Evolutionary conservation across 75 land plant genomes (phyloP), one percentile per base, ranked within the genome.

Genomic region (Cunninghamia lanceolata): DNA sequence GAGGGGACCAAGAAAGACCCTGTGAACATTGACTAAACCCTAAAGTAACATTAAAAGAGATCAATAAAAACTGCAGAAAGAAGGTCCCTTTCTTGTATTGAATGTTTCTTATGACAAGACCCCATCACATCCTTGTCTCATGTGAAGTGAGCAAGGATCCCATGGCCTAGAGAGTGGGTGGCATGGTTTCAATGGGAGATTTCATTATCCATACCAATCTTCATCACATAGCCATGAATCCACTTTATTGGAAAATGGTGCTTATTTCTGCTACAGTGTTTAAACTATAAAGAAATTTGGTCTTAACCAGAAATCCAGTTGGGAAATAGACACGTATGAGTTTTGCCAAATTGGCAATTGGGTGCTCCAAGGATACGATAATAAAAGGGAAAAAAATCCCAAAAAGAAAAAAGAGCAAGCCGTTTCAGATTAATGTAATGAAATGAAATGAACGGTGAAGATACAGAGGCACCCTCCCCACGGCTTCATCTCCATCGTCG

Each of bases 371-470:
- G n/a, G n/a, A n/a, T n/a, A n/a, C n/a, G 59, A 54, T 54, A 54
- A 16, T 17, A 54, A 17, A 54, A 25, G 28, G 9, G n/a, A 3
- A 28, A 25, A 25, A 25, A 25, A 50, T 13, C 53, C 15, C 16
- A 50, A 28, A 63, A 63, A 19, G 25, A 56, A 56, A 56, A 56
- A 56, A 21, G 19, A 25, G 68, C 68, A 63, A 50, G 14, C 53
- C 16, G 53, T 50, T 50, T 63, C 25, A 63, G 68, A 63, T 25
- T 63, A 73, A 32, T 32, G n/a, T 17, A 50, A 74, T 9, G 52
- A 75, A 38, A 81, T 13, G 32, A 66, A 90, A 88, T 87, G 77
- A 84, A 90, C 89, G 89, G 89, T 88, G 89, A 40, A 59, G 89
- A 90, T 89, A 85, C 52, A 50, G 75, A 71, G 85, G 53, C 52